phyloP scores from a whole-genome alignment of 176 grass and related monocot species.

The Bolboschoenus planiculmis region DNA sequence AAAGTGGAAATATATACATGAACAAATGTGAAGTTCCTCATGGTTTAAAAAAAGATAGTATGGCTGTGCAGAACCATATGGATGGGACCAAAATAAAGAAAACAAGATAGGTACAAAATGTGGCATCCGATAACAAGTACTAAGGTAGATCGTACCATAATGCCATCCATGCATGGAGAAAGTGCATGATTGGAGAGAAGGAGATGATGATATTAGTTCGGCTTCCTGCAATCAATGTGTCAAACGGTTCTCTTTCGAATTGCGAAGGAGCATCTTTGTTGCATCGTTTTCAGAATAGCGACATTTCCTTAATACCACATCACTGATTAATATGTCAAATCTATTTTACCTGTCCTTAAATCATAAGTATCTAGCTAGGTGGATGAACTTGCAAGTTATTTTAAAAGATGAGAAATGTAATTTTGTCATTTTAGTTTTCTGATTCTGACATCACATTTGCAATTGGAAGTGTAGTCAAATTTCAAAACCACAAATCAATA shows the following conservation, averaged over 20 bases:
- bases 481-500: neutral
- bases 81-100: constrained; percentile 29
- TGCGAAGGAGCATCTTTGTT: constrained; percentile 3
- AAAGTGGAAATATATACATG: neutral
- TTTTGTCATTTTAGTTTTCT: constrained; percentile 1
- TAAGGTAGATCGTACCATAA: constrained; percentile 25
- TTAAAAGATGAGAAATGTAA: neutral
- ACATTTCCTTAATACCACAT: constrained; percentile 3
- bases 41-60: neutral
- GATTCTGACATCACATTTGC: neutral
- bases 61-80: constrained; percentile 1
- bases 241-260: neutral
- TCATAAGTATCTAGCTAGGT: neutral
- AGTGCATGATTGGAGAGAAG: constrained; percentile 20
- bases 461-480: constrained; percentile 10
- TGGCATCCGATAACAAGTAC: constrained; percentile 20
- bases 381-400: neutral
- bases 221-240: constrained; percentile 3
- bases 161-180: constrained; percentile 12
- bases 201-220: constrained; percentile 21
- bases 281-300: constrained; percentile 13
- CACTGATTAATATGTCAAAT: constrained; percentile 13
- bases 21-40: constrained; percentile 9
- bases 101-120: constrained; percentile 12
- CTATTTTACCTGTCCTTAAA: neutral